Conservation (phyloP, 768 basidiomycete genomes). For the Termitomyces bulborhizus region DNA sequence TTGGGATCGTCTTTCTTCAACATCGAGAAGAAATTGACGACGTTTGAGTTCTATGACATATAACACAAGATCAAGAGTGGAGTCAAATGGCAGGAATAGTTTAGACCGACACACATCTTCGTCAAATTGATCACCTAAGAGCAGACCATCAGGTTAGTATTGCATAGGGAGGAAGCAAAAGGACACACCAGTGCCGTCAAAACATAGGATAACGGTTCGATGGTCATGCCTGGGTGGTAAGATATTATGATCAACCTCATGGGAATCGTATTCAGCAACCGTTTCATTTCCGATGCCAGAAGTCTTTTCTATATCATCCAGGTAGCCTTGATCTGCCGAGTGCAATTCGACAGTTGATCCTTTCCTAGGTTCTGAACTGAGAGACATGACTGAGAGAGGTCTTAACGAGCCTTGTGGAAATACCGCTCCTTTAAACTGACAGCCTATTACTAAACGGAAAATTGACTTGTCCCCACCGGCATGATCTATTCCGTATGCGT, state of each 20-base stretch:
- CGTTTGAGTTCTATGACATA: slow-evolving; percentile 57
- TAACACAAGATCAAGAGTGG: background rate
- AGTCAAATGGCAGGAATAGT: background rate
- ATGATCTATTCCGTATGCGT: too few species aligned
- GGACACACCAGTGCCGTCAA: slow-evolving; percentile 50
- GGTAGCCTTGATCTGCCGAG: slow-evolving; percentile 12
- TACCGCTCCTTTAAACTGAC: too few species aligned
- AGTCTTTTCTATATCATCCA: slow-evolving; percentile 16
- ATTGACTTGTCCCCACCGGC: too few species aligned
- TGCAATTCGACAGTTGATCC: too few species aligned
- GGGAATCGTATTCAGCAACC: background rate
- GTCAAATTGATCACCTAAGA: slow-evolving; percentile 59
- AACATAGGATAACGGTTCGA: slow-evolving; percentile 65
- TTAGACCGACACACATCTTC: slow-evolving; percentile 37
- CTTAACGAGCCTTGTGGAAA: too few species aligned
- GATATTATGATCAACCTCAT: slow-evolving; percentile 23
- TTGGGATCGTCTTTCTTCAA: slow-evolving; percentile 58
- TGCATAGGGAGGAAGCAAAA: background rate
- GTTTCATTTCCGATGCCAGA: slow-evolving; percentile 10
- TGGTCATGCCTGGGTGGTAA: slow-evolving; percentile 36
- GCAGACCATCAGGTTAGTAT: slow-evolving; percentile 2
- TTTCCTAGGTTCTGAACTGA: too few species aligned
- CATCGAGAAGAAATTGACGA: slow-evolving; percentile 64
- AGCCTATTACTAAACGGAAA: too few species aligned
- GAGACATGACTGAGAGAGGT: too few species aligned